Percentiles rank a stretch among this genome's conserved stretches.
phyloP scores from a whole-genome alignment of 2,329 filamentous ascomycete species.

The Clonostachys rosea region DNA sequence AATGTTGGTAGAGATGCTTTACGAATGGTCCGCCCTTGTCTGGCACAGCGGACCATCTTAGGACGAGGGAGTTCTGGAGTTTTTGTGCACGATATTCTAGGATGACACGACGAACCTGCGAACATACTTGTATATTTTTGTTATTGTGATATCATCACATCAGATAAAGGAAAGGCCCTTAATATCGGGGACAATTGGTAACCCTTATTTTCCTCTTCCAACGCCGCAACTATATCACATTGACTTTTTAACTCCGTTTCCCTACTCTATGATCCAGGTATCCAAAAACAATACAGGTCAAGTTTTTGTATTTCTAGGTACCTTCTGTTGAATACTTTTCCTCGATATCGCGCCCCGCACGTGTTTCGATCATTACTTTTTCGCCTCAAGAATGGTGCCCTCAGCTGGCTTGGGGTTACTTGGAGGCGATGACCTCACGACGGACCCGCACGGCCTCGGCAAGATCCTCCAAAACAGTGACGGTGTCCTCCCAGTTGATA shows the following conservation, averaged over 20 bases:
- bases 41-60: no score
- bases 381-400: slow-evolving; percentile 4
- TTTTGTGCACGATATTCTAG: no score
- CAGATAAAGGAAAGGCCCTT: neutral
- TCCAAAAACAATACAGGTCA: no score
- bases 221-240: no score
- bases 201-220: no score
- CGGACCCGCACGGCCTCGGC: slow-evolving; percentile 78
- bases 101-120: neutral
- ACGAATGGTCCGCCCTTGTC: no score
- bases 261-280: no score
- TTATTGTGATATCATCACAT: neutral
- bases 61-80: no score
- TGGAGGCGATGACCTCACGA: slow-evolving; percentile 47
- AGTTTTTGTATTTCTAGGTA: slow-evolving; percentile 8
- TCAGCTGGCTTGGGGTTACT: neutral
- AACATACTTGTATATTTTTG: neutral
- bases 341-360: no score
- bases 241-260: no score
- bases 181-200: no score
- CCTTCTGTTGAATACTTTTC: slow-evolving; percentile 41
- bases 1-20: neutral
- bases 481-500: slow-evolving; percentile 87
- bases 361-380: slow-evolving; percentile 5
- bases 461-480: slow-evolving; percentile 76